Conservation (phyloP, 1,139 yeast species). For the Ashbya aceris region DNA sequence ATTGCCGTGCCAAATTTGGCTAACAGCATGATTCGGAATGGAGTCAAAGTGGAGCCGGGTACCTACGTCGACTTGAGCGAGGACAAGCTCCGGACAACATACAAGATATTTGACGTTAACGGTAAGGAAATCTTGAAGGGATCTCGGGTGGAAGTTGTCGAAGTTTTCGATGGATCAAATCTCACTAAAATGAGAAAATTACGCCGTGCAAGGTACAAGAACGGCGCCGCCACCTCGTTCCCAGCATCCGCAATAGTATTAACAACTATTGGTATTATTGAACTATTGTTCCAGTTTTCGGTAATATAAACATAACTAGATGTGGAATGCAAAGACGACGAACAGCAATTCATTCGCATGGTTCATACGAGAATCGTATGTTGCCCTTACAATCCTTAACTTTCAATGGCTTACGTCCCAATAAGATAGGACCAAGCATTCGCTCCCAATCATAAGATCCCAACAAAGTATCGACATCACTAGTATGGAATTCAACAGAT, state of each 20-base stretch:
- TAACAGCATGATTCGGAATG: constrained; percentile 37
- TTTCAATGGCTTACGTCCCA: constrained; percentile 27
- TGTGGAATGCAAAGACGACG: too few species aligned
- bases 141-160: constrained; percentile 4
- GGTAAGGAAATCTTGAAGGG: constrained; percentile 10
- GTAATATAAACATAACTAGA: background rate
- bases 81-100: constrained; percentile 15
- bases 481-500: constrained; percentile 27
- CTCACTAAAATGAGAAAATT: background rate
- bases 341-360: too few species aligned
- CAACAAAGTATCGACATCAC: constrained; percentile 15
- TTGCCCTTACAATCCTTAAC: constrained; percentile 23
- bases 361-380: constrained; percentile 17
- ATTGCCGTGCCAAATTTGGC: constrained; percentile 45
- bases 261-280: constrained; percentile 2
- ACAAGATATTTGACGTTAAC: constrained; percentile 14
- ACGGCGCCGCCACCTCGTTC: background rate
- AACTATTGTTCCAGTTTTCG: constrained; percentile 1
- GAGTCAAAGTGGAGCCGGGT: constrained; percentile 41
- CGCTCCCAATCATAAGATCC: constrained; percentile 32
- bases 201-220: background rate
- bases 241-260: background rate
- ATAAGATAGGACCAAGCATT: constrained; percentile 29
- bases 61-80: constrained; percentile 37
- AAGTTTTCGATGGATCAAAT: background rate